phyloP scores from a whole-genome alignment of 2,329 filamentous ascomycete genomes.

The Fusarium palustre region DNA sequence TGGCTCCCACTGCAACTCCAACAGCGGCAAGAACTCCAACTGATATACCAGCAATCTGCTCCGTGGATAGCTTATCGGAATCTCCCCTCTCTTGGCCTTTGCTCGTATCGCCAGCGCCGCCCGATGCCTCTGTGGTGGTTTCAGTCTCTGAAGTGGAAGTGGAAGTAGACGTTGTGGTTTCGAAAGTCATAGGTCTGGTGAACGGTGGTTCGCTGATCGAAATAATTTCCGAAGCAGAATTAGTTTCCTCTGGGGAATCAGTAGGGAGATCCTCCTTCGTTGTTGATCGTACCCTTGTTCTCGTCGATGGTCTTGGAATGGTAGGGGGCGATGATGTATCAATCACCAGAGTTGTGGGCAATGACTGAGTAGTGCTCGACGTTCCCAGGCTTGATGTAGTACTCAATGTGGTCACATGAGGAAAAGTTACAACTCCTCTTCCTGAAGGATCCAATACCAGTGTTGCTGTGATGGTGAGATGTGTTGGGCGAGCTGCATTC shows the following conservation, averaged over 20 bases:
- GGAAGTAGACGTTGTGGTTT: slow-evolving; percentile 20
- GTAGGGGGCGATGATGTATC: slow-evolving; percentile 45
- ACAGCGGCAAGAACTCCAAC: slow-evolving; percentile 65
- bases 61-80: slow-evolving; percentile 48
- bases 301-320: slow-evolving; percentile 28
- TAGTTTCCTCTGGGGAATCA: background rate
- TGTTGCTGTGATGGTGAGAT: slow-evolving; percentile 69
- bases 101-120: slow-evolving; percentile 21
- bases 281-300: slow-evolving; percentile 15
- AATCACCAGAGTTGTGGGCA: slow-evolving; percentile 48
- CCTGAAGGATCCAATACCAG: slow-evolving; percentile 54
- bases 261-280: slow-evolving; percentile 7
- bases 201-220: slow-evolving; percentile 33
- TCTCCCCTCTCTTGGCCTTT: slow-evolving; percentile 30
- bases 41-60: slow-evolving; percentile 69
- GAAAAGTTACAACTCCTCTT: slow-evolving; percentile 49
- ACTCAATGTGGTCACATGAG: slow-evolving; percentile 30
- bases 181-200: slow-evolving; percentile 8
- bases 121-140: slow-evolving; percentile 31
- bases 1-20: slow-evolving; percentile 60
- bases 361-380: slow-evolving; percentile 29
- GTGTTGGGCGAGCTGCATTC: slow-evolving; percentile 67
- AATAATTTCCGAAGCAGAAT: slow-evolving; percentile 5
- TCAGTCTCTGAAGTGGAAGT: slow-evolving; percentile 29
- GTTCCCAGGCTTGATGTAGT: slow-evolving; percentile 15